Evolutionary conservation across 139 green algal genomes (phyloP), one percentile per base, ranked within the genome.

Genomic region (Chlorella vulgaris): DNA sequence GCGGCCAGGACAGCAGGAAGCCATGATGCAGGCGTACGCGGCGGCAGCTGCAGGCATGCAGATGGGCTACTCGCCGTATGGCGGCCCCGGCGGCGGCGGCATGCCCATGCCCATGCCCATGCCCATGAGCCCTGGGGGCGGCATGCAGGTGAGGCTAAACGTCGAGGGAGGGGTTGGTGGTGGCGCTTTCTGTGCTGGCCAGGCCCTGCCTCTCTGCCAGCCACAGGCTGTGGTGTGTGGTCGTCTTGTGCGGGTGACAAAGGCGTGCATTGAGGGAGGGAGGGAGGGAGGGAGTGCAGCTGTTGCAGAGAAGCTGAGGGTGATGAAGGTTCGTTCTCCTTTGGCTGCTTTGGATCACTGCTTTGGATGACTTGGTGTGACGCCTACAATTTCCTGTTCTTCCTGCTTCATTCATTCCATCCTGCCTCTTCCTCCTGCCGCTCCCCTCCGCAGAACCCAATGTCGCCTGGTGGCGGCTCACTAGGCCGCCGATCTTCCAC

Each of bases 11-110:
- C 65, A 71, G 65, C 70, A 77, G 47, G 70, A 77, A 31, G 70
- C 47, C 1, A 43, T 77, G 70, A 77, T 77, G 70, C 70, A 77
- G 70, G 70, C 70, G 8, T 77, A 77, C 7, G 70, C 70, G 6
- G 70, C 70, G 1, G n/a, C n/a, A n/a, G n/a, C n/a, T n/a, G n/a
- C n/a, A n/a, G 31, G 47, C 70, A 77, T 76, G 68, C 40, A 61
- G 31, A 65, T 77, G 43, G 70, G 29, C 3, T 77, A 77, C 7
- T 43, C 40, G 18, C 68, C 68, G 6, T 76, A 76, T 31, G 69
- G 26, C 29, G 36, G 18, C 42, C 43, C 29, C 1, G 43, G 3
- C 26, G 67, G 38, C 39, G 67, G 67, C 65, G 65, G 35, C 40
- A 58, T 75, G 68, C 7, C 39, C 69, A 63, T 76, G 69, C 69